These are phyloP conservation scores for Cladophialophora bantiana DNA, from an alignment of 2,329 filamentous ascomycete species.

Conservation along the genomic window DNA sequence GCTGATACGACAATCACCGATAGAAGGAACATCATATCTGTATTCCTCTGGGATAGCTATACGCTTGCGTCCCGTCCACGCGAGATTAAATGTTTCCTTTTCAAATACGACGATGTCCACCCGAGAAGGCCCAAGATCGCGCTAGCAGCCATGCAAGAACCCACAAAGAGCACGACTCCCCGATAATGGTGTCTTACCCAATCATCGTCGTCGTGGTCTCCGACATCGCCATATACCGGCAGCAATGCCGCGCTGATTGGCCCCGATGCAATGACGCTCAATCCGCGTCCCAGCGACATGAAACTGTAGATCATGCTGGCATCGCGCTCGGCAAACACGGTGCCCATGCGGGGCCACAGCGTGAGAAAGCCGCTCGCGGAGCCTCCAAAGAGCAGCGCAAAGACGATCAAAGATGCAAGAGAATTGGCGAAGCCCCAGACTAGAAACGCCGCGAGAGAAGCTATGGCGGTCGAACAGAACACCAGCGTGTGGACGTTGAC, in stretches of 20 bases:
- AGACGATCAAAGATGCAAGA: conserved; percentile 50
- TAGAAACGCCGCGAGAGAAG: conserved; percentile 52
- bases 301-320: conserved; percentile 58
- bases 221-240: neutral
- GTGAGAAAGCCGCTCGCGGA: conserved; percentile 52
- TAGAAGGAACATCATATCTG: neutral
- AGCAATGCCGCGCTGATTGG: conserved; percentile 56
- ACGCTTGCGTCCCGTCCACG: neutral
- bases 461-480: conserved; percentile 51
- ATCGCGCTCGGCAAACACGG: conserved; percentile 51
- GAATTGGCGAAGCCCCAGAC: conserved; percentile 57
- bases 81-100: conserved; percentile 1
- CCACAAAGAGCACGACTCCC: conserved; percentile 29
- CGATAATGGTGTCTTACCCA: neutral
- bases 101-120: conserved; percentile 4
- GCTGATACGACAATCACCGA: neutral
- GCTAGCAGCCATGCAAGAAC: conserved; percentile 28
- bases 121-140: conserved; percentile 16
- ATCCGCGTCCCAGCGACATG: conserved; percentile 58
- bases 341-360: conserved; percentile 56
- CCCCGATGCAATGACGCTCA: conserved; percentile 60
- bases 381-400: conserved; percentile 53
- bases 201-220: neutral
- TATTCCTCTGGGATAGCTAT: neutral
- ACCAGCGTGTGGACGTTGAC: conserved; percentile 52